phyloP scores from a whole-genome alignment of 2,329 filamentous ascomycete species.

The Ilyonectria destructans region DNA sequence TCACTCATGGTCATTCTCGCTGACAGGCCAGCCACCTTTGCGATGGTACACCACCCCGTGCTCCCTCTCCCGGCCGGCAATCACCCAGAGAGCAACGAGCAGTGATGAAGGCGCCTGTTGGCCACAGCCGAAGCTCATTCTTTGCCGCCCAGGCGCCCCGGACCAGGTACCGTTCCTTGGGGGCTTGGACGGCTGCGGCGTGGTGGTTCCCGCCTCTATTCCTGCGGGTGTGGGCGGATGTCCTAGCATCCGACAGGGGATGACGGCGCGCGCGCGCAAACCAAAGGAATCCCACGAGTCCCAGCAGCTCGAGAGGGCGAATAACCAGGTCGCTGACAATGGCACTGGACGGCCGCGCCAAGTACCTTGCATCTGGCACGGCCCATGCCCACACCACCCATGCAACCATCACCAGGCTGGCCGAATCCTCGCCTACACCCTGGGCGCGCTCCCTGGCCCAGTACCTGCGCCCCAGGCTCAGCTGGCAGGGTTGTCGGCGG shows the following conservation, averaged over 20 bases:
- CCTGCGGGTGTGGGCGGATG: constrained; percentile 43
- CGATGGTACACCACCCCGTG: neutral
- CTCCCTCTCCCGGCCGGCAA: neutral
- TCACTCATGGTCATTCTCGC: neutral
- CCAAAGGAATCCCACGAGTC: neutral
- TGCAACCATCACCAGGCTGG: constrained; percentile 24
- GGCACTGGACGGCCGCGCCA: constrained; percentile 7
- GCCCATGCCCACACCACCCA: constrained; percentile 29
- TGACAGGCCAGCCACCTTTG: neutral
- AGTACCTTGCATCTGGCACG: constrained; percentile 47
- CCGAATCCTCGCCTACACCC: constrained; percentile 33
- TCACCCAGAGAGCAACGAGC: constrained; percentile 2
- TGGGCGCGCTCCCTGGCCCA: constrained; percentile 29
- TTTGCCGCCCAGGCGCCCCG: constrained; percentile 40
- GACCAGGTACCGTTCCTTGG: constrained; percentile 47
- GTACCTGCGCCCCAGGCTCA: constrained; percentile 53
- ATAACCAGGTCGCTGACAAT: constrained; percentile 14
- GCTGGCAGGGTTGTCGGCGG: constrained; percentile 50
- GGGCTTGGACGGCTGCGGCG: constrained; percentile 50
- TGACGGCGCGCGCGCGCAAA: constrained; percentile 36
- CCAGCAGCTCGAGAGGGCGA: neutral
- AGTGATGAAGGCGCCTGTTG: constrained; percentile 8
- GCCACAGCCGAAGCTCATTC: constrained; percentile 17
- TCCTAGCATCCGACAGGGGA: constrained; percentile 40
- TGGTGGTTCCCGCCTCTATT: constrained; percentile 48